These are phyloP conservation scores for Cladochytrium replicatum DNA, from an alignment of 192 early-diverging fungal genomes.

Conservation along the genomic window DNA sequence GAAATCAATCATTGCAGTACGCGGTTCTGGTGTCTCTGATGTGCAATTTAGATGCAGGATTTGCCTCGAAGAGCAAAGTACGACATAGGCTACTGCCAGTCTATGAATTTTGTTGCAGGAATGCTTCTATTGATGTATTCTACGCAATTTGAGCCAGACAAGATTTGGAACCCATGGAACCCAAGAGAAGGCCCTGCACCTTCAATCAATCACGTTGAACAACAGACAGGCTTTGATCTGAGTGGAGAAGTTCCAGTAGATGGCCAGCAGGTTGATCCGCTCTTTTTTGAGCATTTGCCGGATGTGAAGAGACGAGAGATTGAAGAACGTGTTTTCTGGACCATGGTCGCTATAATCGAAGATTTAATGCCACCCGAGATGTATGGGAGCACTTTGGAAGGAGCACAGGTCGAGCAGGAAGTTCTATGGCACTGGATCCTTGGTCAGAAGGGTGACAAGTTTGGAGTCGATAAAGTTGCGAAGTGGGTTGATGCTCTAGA, in stretches of 20 bases:
- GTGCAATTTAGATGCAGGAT: slow-evolving; percentile 3
- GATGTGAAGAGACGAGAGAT: slow-evolving; percentile 22
- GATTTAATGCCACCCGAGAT: slow-evolving; percentile 62
- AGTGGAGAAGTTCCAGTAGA: no score
- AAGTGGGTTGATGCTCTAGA: slow-evolving; percentile 34
- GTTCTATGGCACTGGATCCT: slow-evolving; percentile 47
- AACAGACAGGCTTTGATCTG: no score
- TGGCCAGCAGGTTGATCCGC: no score
- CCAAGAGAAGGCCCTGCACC: no score
- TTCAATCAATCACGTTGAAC: no score
- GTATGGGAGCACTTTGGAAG: slow-evolving; percentile 65
- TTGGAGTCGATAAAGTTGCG: slow-evolving; percentile 33
- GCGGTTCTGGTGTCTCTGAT: no score
- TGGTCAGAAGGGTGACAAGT: slow-evolving; percentile 27
- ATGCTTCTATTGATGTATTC: slow-evolving; percentile 56
- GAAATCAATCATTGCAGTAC: no score
- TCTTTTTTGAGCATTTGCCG: not conserved
- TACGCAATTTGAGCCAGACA: no score
- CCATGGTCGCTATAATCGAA: slow-evolving; percentile 61
- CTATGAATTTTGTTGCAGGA: slow-evolving; percentile 69
- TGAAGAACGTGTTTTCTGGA: slow-evolving; percentile 75
- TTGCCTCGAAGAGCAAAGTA: slow-evolving; percentile 26
- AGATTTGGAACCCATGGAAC: no score
- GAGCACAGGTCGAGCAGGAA: slow-evolving; percentile 59
- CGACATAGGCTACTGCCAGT: slow-evolving; percentile 75